Conservation (phyloP, 2,329 filamentous ascomycete species). For the Berkeleyomyces basicola region DNA sequence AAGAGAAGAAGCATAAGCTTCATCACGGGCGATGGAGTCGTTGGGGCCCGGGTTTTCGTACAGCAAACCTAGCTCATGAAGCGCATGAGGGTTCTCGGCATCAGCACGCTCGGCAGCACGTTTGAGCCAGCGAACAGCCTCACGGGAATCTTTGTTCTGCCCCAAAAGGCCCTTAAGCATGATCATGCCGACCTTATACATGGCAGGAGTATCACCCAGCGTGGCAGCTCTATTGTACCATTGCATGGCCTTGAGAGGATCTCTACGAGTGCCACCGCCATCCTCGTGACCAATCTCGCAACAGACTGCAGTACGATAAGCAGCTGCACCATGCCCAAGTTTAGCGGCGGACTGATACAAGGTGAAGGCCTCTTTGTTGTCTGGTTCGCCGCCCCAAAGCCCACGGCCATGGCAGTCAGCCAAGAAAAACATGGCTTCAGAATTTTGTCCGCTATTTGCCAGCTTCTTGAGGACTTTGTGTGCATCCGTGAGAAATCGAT, state of each 20-base stretch:
- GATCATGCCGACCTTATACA: slow-evolving; percentile 99
- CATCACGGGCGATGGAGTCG: slow-evolving; percentile 64
- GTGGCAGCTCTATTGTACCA: slow-evolving; percentile 94
- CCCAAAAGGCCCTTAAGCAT: slow-evolving; percentile 84
- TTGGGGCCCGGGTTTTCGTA: slow-evolving; percentile 48
- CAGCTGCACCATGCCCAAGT: slow-evolving; percentile 65
- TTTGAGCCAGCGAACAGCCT: slow-evolving; percentile 85
- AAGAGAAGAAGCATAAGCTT: slow-evolving; percentile 61
- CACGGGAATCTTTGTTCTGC: slow-evolving; percentile 63
- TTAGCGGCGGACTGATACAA: slow-evolving; percentile 92
- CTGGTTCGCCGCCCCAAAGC: slow-evolving; percentile 57
- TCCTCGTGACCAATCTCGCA: slow-evolving; percentile 93
- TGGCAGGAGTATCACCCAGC: slow-evolving; percentile 77
- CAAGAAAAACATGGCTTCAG: slow-evolving; percentile 83
- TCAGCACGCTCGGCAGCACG: slow-evolving; percentile 80
- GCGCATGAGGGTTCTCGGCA: slow-evolving; percentile 77
- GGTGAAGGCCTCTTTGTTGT: slow-evolving; percentile 83
- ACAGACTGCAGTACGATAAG: slow-evolving; percentile 90
- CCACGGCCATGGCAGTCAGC: slow-evolving; percentile 82
- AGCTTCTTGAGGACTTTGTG: slow-evolving; percentile 88
- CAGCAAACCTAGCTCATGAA: slow-evolving; percentile 67
- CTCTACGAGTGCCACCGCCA: slow-evolving; percentile 78
- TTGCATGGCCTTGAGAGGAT: slow-evolving; percentile 86
- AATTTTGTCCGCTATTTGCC: slow-evolving; percentile 45
- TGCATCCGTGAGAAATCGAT: slow-evolving; percentile 71